Evolutionary conservation across 768 basidiomycete genomes (phyloP).

Genomic region (Russula abietina): DNA sequence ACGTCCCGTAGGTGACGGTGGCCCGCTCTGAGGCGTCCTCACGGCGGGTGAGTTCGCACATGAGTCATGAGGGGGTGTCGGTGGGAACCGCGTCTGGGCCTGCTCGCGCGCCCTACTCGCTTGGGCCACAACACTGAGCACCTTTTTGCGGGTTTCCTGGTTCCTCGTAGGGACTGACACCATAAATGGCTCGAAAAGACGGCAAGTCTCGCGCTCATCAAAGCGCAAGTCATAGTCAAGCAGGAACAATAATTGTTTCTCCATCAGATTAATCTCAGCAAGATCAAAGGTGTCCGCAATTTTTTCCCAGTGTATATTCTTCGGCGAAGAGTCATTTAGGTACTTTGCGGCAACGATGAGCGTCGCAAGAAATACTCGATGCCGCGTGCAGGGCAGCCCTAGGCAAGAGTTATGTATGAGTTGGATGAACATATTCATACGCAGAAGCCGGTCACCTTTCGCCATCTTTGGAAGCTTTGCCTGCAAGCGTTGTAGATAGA

Average conservation of each 20-base stretch:
- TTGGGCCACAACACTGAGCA: slow-evolving; percentile 49
- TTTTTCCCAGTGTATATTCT: slow-evolving; percentile 88
- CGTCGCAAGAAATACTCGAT: slow-evolving; percentile 92
- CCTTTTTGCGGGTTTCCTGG: slow-evolving; percentile 44
- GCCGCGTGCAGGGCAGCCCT: slow-evolving; percentile 85
- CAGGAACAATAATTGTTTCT: slow-evolving; percentile 87
- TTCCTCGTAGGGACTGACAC: slow-evolving; percentile 22
- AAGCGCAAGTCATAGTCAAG: slow-evolving; percentile 92
- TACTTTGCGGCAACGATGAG: slow-evolving; percentile 97
- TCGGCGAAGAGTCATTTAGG: slow-evolving; percentile 92
- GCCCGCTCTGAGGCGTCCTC: slow-evolving; percentile 1
- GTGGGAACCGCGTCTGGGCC: slow-evolving; percentile 39
- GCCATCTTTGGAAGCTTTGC: slow-evolving; percentile 74
- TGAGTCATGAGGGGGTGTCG: slow-evolving; percentile 38
- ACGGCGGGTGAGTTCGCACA: slow-evolving; percentile 26
- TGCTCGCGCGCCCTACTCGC: slow-evolving; percentile 50
- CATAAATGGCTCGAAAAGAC: slow-evolving; percentile 67
- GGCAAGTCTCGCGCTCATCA: slow-evolving; percentile 68
- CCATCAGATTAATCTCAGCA: slow-evolving; percentile 90
- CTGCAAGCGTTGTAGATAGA: slow-evolving; percentile 86
- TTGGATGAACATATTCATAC: neutral
- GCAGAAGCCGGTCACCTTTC: slow-evolving; percentile 53
- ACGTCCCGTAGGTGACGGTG: neutral
- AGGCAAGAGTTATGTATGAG: slow-evolving; percentile 24
- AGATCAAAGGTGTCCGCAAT: slow-evolving; percentile 74